phyloP scores from a whole-genome alignment of 805 yeast species.

The Cyberlindnera veronae region DNA sequence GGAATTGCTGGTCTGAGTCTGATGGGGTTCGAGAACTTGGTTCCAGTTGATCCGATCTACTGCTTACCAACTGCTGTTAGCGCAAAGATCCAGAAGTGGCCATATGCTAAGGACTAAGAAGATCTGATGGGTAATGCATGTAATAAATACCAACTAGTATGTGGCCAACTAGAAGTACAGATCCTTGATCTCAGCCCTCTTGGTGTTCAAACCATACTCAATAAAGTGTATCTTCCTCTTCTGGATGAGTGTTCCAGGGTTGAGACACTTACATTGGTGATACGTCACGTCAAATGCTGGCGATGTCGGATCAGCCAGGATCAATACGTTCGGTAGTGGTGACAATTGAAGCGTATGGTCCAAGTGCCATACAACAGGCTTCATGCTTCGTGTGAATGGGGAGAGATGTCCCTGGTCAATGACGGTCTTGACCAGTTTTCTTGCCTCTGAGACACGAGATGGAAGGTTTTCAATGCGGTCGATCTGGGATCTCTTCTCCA shows the following conservation, averaged over 20 bases:
- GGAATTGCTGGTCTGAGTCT: conserved; percentile 86
- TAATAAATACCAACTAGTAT: no score
- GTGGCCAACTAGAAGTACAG: conserved; percentile 37
- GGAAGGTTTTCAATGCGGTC: conserved; percentile 36
- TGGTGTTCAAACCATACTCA: conserved; percentile 67
- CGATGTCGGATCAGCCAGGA: conserved; percentile 69
- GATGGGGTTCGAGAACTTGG: conserved; percentile 57
- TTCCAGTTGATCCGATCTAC: conserved; percentile 77
- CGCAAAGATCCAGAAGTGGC: conserved; percentile 34
- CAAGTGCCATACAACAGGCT: conserved; percentile 66
- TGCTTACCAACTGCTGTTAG: conserved; percentile 63
- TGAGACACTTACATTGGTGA: conserved; percentile 77
- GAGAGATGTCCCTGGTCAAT: conserved; percentile 86
- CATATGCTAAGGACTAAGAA: conserved; percentile 19
- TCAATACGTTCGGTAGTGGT: conserved; percentile 69
- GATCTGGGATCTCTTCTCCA: conserved; percentile 24
- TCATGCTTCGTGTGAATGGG: conserved; percentile 61
- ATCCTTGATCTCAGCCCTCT: conserved; percentile 47
- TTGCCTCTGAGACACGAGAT: conserved; percentile 52
- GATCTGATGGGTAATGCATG: neutral
- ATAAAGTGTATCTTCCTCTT: conserved; percentile 56
- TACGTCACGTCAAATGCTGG: conserved; percentile 73
- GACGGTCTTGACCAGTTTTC: conserved; percentile 73
- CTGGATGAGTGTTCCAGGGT: conserved; percentile 57
- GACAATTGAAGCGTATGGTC: conserved; percentile 67